phyloP scores from a whole-genome alignment of 331 rosid species.

The Quercus phellos region DNA sequence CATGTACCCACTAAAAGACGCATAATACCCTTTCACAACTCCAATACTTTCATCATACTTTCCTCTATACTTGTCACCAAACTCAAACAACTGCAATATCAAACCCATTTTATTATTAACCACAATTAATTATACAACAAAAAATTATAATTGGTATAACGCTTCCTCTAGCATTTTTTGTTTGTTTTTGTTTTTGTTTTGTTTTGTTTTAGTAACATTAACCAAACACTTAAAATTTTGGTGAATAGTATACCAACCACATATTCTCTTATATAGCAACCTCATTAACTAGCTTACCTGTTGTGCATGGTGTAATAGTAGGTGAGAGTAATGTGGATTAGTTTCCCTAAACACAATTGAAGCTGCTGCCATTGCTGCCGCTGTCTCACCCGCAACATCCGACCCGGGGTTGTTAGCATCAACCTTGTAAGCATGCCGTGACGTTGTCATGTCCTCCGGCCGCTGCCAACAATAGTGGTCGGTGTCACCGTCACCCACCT shows the following conservation, averaged over 20 bases:
- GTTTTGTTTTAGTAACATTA: background rate
- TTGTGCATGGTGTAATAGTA: constrained; percentile 71
- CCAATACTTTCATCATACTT: constrained; percentile 71
- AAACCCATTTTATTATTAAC: background rate
- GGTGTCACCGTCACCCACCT: constrained; percentile 79
- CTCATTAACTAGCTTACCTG: constrained; percentile 40
- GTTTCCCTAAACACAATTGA: constrained; percentile 64
- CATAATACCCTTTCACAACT: constrained; percentile 56
- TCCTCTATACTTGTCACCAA: constrained; percentile 66
- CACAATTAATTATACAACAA: background rate
- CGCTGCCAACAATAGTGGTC: constrained; percentile 97
- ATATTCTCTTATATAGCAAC: background rate
- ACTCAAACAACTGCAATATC: constrained; percentile 63
- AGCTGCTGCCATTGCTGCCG: constrained; percentile 73
- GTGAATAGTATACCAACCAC: constrained; percentile 12
- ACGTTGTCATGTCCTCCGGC: constrained; percentile 83
- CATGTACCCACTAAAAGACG: constrained; percentile 78
- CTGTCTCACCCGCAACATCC: constrained; percentile 66
- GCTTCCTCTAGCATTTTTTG: background rate
- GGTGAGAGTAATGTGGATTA: constrained; percentile 69
- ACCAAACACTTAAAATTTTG: background rate
- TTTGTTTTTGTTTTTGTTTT: too few species aligned
- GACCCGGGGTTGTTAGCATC: constrained; percentile 66
- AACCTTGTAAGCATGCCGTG: constrained; percentile 64
- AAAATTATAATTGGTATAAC: background rate